These are phyloP conservation scores for Cercospora nicotianae DNA, from an alignment of 2,329 filamentous ascomycete genomes.

Conservation along the genomic window DNA sequence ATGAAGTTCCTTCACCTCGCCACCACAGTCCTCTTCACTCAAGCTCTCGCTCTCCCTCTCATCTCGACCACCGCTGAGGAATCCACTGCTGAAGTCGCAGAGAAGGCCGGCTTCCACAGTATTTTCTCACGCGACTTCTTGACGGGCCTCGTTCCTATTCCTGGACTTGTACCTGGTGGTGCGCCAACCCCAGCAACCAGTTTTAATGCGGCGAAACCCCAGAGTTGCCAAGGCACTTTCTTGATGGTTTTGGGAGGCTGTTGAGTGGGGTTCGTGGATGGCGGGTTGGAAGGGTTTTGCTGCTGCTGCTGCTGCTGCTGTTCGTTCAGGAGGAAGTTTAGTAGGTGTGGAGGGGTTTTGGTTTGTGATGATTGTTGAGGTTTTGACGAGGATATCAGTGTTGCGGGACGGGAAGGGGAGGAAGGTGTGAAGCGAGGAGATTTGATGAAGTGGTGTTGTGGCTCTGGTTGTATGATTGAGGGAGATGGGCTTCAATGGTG, in stretches of 20 bases:
- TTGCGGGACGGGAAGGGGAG: not conserved
- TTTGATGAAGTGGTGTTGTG: not conserved
- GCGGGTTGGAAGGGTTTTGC: no score
- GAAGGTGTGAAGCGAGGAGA: no score
- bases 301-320: no score
- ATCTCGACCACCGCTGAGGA: not conserved
- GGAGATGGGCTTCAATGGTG: not conserved
- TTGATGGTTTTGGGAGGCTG: not conserved
- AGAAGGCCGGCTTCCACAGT: not conserved
- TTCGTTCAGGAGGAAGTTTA: not conserved
- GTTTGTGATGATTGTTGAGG: not conserved
- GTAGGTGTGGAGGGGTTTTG: not conserved
- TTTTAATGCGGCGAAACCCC: not conserved
- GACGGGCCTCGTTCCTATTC: not conserved
- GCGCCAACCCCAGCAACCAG: not conserved
- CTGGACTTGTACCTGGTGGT: not conserved
- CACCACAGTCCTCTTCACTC: not conserved
- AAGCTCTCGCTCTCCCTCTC: not conserved
- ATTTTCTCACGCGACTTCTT: not conserved
- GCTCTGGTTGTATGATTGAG: not conserved
- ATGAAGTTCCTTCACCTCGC: not conserved
- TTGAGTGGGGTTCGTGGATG: not conserved
- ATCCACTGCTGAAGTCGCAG: not conserved
- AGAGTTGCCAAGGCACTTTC: not conserved
- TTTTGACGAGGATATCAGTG: not conserved